These are phyloP conservation scores for Bombardia bombarda DNA, from an alignment of 495 filamentous ascomycete genomes.

Conservation along the genomic window DNA sequence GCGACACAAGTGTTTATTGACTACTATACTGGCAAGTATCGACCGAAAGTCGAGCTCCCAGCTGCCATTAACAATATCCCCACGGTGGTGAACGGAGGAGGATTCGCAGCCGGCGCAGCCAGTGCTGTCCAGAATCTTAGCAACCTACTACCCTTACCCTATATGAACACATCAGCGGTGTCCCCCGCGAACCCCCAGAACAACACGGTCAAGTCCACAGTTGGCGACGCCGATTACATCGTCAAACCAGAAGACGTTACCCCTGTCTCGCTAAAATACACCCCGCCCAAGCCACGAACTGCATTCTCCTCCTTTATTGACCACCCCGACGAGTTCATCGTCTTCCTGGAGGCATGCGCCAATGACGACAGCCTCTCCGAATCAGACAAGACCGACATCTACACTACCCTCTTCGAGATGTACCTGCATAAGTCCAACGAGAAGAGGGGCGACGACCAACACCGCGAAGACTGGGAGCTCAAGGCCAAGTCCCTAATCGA, in stretches of 20 bases:
- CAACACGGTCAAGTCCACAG: slow-evolving; percentile 23
- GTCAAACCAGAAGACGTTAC: slow-evolving; percentile 22
- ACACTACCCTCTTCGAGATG: slow-evolving; percentile 96
- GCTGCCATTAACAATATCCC: slow-evolving; percentile 42
- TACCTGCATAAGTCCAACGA: slow-evolving; percentile 81
- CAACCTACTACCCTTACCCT: slow-evolving; percentile 74
- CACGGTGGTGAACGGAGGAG: slow-evolving; percentile 27
- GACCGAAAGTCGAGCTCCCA: slow-evolving; percentile 59
- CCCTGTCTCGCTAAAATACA: slow-evolving; percentile 47
- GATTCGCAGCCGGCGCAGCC: slow-evolving; percentile 50
- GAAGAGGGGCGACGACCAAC: slow-evolving; percentile 49
- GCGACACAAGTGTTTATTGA: slow-evolving; percentile 83
- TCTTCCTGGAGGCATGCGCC: slow-evolving; percentile 80
- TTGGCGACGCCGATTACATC: slow-evolving; percentile 21
- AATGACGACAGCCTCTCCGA: slow-evolving; percentile 57
- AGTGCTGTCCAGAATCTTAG: slow-evolving; percentile 76
- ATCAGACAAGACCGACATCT: slow-evolving; percentile 71
- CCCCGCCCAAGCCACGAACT: slow-evolving; percentile 70
- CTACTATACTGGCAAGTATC: slow-evolving; percentile 84
- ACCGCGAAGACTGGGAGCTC: slow-evolving; percentile 74
- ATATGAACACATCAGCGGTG: slow-evolving; percentile 58
- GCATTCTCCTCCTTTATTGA: slow-evolving; percentile 97
- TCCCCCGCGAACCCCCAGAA: slow-evolving; percentile 20
- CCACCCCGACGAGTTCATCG: slow-evolving; percentile 80
- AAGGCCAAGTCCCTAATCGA: slow-evolving; percentile 83